These are phyloP conservation scores for Ogataea methylovora DNA, from an alignment of 805 yeast species.

Conservation along the genomic window DNA sequence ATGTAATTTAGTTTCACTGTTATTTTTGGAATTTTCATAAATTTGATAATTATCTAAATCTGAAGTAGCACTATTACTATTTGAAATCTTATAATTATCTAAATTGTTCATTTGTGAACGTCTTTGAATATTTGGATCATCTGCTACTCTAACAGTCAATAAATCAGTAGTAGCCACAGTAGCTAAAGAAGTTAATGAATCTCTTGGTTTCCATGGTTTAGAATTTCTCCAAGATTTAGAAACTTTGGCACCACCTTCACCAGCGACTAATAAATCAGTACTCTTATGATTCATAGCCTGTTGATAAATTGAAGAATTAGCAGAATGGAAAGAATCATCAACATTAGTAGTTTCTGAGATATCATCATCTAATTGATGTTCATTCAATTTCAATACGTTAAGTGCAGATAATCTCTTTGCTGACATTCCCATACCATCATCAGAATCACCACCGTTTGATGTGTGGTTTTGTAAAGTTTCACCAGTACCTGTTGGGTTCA, in stretches of 20 bases:
- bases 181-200: slow-evolving; percentile 64
- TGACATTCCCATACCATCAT: slow-evolving; percentile 3
- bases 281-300: slow-evolving; percentile 33
- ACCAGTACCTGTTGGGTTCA: slow-evolving; percentile 20
- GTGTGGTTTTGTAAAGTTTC: slow-evolving; percentile 5
- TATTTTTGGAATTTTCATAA: slow-evolving; percentile 38
- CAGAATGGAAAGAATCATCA: slow-evolving; percentile 24
- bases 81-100: background rate
- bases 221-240: slow-evolving; percentile 57
- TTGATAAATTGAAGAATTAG: slow-evolving; percentile 24
- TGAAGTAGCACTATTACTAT: slow-evolving; percentile 18
- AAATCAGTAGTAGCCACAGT: slow-evolving; percentile 84
- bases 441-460: slow-evolving; percentile 3
- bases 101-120: slow-evolving; percentile 19
- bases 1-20: slow-evolving; percentile 15
- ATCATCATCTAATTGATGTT: slow-evolving; percentile 26
- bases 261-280: slow-evolving; percentile 28
- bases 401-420: slow-evolving; percentile 38
- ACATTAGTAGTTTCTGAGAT: slow-evolving; percentile 49
- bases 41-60: slow-evolving; percentile 31
- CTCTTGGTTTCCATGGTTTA: slow-evolving; percentile 42
- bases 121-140: slow-evolving; percentile 40
- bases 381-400: slow-evolving; percentile 45
- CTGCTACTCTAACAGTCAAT: slow-evolving; percentile 69
- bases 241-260: slow-evolving; percentile 18